phyloP scores from a whole-genome alignment of 2,329 filamentous ascomycete genomes.

The Colletotrichum eremochloae region DNA sequence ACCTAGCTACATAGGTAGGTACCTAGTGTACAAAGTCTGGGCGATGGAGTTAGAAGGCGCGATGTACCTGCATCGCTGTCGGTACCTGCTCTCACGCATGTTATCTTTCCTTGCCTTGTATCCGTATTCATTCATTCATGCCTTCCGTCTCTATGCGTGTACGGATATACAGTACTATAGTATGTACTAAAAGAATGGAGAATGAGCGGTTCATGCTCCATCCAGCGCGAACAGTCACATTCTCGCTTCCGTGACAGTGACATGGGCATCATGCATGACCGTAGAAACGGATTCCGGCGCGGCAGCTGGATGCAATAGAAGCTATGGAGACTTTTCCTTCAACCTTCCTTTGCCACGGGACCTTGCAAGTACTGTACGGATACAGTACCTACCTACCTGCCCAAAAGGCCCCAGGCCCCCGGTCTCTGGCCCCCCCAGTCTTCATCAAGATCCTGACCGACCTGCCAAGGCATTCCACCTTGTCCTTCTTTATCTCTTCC shows the following conservation, averaged over 20 bases:
- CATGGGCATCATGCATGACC: background rate
- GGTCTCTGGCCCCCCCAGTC: background rate
- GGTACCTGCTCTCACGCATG: background rate
- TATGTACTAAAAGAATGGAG: background rate
- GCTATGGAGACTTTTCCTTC: conserved; percentile 29
- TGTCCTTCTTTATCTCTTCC: background rate
- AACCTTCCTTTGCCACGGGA: background rate
- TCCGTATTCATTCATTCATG: background rate
- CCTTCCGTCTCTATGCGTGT: background rate
- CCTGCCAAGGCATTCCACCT: background rate
- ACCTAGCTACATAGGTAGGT: too few species aligned
- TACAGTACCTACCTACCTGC: background rate
- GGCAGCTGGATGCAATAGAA: conserved; percentile 40
- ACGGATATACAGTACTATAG: background rate
- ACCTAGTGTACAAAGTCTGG: background rate
- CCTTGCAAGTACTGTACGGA: background rate
- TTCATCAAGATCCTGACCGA: conserved; percentile 6
- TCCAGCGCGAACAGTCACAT: background rate
- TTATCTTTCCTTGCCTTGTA: background rate
- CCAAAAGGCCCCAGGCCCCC: background rate
- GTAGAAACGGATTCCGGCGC: conserved; percentile 6
- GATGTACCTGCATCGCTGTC: conserved; percentile 6
- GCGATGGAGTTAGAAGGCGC: background rate
- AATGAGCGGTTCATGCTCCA: background rate
- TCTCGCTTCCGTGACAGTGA: background rate